A percentile compares a stretch with the other conserved stretches of the same genome.
Conservation (phyloP, 2,329 filamentous ascomycete genomes). For the Blastomyces emzantsi region DNA sequence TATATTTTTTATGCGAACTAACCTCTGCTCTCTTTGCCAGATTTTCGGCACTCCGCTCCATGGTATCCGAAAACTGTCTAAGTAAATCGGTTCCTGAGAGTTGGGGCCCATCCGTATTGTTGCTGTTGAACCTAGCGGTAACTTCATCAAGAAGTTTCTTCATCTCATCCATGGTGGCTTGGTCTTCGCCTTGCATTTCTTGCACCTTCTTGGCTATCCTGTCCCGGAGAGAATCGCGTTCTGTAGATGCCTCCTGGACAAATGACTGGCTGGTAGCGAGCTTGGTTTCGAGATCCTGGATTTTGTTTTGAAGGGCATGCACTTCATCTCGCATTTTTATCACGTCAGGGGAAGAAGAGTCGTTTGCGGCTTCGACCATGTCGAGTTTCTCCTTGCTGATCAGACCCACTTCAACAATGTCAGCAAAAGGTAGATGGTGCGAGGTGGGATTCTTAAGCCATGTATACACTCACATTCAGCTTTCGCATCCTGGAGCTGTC, state of each 20-base stretch:
- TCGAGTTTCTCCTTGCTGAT: conserved; percentile 32
- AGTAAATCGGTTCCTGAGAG: conserved; percentile 33
- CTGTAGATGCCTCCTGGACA: conserved; percentile 31
- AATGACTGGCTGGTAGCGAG: conserved; percentile 31
- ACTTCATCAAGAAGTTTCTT: conserved; percentile 34
- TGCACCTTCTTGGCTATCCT: conserved; percentile 33
- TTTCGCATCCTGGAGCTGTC: conserved; percentile 30
- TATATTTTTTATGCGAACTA: conserved; percentile 19
- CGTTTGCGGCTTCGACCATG: conserved; percentile 30
- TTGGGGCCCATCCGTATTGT: conserved; percentile 26
- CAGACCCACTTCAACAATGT: conserved; percentile 26
- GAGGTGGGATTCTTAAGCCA: not conserved
- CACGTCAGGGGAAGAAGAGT: conserved; percentile 28
- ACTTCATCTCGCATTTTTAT: conserved; percentile 28
- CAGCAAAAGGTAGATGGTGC: conserved; percentile 14
- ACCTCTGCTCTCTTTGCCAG: conserved; percentile 38
- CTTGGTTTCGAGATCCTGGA: conserved; percentile 33
- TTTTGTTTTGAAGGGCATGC: conserved; percentile 26
- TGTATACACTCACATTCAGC: conserved; percentile 26
- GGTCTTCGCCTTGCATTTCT: conserved; percentile 33
- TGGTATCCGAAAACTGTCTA: conserved; percentile 42
- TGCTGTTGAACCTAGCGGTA: conserved; percentile 28
- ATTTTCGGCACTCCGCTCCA: conserved; percentile 46
- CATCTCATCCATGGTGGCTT: conserved; percentile 35
- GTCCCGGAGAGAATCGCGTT: conserved; percentile 33